Evolutionary conservation across 768 basidiomycete species (phyloP), one percentile per base, ranked within the genome.

Genomic region (Gloeopeniophorella convolvens): DNA sequence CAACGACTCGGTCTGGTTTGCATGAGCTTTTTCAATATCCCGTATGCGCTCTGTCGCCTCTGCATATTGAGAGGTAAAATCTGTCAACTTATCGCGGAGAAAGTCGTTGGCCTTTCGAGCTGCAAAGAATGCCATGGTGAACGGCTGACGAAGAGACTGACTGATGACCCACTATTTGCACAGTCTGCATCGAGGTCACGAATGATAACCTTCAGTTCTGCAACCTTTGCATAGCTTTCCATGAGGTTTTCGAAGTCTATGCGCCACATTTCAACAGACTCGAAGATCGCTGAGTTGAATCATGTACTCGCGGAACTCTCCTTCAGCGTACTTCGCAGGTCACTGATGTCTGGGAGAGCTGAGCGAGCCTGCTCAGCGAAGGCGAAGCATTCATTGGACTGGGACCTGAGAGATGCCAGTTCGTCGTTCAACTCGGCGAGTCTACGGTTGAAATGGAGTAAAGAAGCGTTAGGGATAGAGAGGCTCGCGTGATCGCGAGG

Each of bases 91-190:
- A 20, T 58, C 57, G 18, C 50, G 57, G 13, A 58, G 50, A 1
- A 58, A 45, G 31, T 58, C 57, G 20, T 58, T 58, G 12, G 57
- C 55, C 20, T 58, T 57, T 18, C 57, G 57, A 15, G 47, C 57
- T 58, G 15, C 16, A 10, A 8, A 32, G 24, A 24, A 20, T 41
- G 42, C 39, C 12, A 51, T 8, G 15, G n/a, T 3, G n/a, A 23
- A 24, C 20, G 9, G 24, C 21, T 5, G 23, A 18, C 35, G 5
- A 27, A 18, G 23, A 30, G 15, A 34, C 23, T 21, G 10, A 11
- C 9, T 24, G 16, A 24, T 11, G 30, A 40, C 50, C 35, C 49
- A 42, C 57, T 48, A 11, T 44, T 52, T 9, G 32, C 30, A 18
- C 55, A 42, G 28, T 58, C 57, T 16, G 18, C 20, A 42, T 49